phyloP scores from a whole-genome alignment of 2,329 filamentous ascomycete species.

The Septoria petroselini region DNA sequence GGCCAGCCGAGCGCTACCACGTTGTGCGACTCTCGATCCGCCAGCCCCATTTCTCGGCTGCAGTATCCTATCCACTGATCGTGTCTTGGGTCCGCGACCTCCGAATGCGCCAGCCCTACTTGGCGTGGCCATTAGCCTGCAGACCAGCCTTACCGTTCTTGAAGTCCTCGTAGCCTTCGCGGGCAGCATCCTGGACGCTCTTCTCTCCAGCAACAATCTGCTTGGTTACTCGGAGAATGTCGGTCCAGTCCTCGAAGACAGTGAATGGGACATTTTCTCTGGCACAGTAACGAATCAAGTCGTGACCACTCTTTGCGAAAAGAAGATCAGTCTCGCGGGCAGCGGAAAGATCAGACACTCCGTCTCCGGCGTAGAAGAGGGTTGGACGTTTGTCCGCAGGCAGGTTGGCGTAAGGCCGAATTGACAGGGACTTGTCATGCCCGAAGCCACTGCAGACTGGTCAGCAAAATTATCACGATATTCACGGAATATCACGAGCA shows the following conservation, averaged over 20 bases:
- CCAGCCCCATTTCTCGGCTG: too few species aligned
- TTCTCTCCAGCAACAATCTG: slow-evolving; percentile 71
- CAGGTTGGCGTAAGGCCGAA: slow-evolving; percentile 78
- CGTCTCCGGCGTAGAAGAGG: slow-evolving; percentile 93
- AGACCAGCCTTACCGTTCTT: slow-evolving; percentile 46
- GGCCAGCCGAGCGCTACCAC: too few species aligned
- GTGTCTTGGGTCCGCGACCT: too few species aligned
- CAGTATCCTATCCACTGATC: too few species aligned
- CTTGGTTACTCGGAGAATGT: slow-evolving; percentile 72
- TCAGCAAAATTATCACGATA: neutral
- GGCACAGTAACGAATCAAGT: slow-evolving; percentile 84
- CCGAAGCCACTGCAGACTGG: slow-evolving; percentile 64
- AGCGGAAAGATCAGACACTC: slow-evolving; percentile 83
- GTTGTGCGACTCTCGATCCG: too few species aligned
- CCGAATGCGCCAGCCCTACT: slow-evolving; percentile 5
- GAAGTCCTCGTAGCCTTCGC: slow-evolving; percentile 48
- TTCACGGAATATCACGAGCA: neutral
- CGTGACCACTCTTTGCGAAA: slow-evolving; percentile 87
- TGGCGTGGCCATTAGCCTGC: slow-evolving; percentile 8
- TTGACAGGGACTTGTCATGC: slow-evolving; percentile 94
- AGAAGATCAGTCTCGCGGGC: slow-evolving; percentile 89
- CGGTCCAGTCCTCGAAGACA: slow-evolving; percentile 78
- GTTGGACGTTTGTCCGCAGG: slow-evolving; percentile 67
- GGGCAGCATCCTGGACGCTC: slow-evolving; percentile 67
- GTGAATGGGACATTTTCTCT: slow-evolving; percentile 82